Evolutionary conservation across 2,329 filamentous ascomycete species (phyloP), one percentile per base, ranked within the genome.

Genomic region (Ophidiomyces ophidiicola): DNA sequence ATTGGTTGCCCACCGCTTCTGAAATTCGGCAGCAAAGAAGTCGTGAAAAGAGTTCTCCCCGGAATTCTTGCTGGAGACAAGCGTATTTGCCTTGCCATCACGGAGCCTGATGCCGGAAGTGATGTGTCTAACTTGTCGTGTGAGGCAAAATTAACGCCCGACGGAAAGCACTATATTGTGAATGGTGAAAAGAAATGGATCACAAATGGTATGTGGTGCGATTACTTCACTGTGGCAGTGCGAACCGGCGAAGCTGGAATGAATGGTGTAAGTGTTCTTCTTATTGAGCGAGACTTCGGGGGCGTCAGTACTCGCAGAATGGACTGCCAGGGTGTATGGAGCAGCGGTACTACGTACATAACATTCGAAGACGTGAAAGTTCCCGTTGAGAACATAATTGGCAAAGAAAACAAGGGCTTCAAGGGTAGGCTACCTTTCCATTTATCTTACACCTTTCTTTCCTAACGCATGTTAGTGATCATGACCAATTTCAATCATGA

Each of bases 131-230:
- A 94, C 64, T 61, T 98, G 50, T 90, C 80, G 10, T 96, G 88
- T 62, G 87, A 96, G 70, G 90, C 90, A 18, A 94, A 94, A 71
- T 73, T 96, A 42, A 83, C 75, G 47, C 82, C 90, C 52, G 90
- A 98, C 54, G 90, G 90, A 56, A 96, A 96, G 71, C 85, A 96
- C 68, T 98, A 92, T 66, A 96, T 96, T 51, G 90, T 98, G 64
- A 98, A 96, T 57, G 90, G 90, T 40, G 88, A 94, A 76, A 96
- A 98, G 81, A 98, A 98, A 69, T 96, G 90, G 88, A 96, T 96
- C 63, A 96, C 88, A 54, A 98, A 98, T 65, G 90, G 90, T 55
- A 76, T 94, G 55, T 94, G 86, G 85, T 76, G 72, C 46, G 90
- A 98, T 62, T 98, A 96, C 69, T 96, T 96, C 70, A 96, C 90